Conservation (phyloP, 352 stramenopile genomes). For the Pythium aphanidermatum region DNA sequence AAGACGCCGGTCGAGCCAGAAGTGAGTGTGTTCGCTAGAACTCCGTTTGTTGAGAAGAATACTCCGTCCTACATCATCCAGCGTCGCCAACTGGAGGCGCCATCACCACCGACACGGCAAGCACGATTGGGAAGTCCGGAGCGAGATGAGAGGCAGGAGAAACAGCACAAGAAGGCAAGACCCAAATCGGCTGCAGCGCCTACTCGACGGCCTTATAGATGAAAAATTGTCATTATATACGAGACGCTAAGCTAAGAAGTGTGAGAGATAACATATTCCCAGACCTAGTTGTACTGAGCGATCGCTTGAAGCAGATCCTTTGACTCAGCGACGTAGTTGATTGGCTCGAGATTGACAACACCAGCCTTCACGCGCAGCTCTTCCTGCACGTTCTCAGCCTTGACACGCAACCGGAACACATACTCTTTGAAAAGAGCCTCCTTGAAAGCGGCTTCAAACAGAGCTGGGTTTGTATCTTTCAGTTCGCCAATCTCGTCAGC, state of each 20-base stretch:
- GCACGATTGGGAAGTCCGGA: not conserved
- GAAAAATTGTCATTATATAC: constrained; percentile 12
- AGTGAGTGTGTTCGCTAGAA: constrained; percentile 46
- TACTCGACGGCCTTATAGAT: constrained; percentile 4
- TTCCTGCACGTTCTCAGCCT: constrained; percentile 96
- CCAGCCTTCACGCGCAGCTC: constrained; percentile 93
- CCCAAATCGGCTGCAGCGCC: constrained; percentile 3
- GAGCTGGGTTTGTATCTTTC: constrained; percentile 72
- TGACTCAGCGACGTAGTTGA: constrained; percentile 93
- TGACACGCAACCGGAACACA: constrained; percentile 86
- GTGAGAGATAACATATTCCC: not conserved
- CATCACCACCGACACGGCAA: constrained; percentile 1
- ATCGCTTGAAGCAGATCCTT: constrained; percentile 92
- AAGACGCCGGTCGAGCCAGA: constrained; percentile 46
- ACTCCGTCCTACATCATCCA: constrained; percentile 52
- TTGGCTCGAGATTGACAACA: constrained; percentile 86
- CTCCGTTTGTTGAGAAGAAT: constrained; percentile 50
- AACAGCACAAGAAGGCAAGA: not conserved
- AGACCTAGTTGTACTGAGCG: constrained; percentile 68
- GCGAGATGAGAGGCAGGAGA: not conserved
- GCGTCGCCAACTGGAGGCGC: constrained; percentile 32
- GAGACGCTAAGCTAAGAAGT: not conserved
- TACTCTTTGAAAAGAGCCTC: constrained; percentile 91
- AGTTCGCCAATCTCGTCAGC: constrained; percentile 92
- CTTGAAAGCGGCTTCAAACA: constrained; percentile 93